phyloP scores from a whole-genome alignment of 306 rosid genomes.

The Arachis stenosperma region DNA sequence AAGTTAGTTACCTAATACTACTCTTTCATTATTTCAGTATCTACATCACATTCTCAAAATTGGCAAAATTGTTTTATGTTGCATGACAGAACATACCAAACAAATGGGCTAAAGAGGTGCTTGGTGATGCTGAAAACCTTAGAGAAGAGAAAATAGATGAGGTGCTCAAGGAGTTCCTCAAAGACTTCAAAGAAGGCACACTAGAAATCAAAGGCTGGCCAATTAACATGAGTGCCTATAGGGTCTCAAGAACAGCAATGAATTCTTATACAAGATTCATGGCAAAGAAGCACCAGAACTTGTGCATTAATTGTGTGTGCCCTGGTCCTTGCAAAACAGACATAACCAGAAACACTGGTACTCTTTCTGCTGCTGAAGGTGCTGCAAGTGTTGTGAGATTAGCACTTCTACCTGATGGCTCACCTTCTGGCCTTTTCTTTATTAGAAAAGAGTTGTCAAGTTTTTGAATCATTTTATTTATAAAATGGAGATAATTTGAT shows the following conservation, averaged over 20 bases:
- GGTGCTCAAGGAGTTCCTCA: constrained; percentile 30
- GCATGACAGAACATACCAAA: neutral
- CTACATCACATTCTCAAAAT: neutral
- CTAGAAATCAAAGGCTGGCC: constrained; percentile 32
- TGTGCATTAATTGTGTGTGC: constrained; percentile 30
- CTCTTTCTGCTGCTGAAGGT: constrained; percentile 26
- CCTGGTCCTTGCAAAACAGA: constrained; percentile 40
- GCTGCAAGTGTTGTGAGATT: constrained; percentile 25
- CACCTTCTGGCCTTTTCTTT: constrained; percentile 34
- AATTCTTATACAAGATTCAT: constrained; percentile 35
- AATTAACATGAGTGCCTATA: neutral
- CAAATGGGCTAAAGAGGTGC: constrained; percentile 40
- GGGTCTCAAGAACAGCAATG: constrained; percentile 32
- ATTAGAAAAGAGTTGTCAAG: neutral
- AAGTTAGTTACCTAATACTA: too few relatives aligned
- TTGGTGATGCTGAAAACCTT: constrained; percentile 28
- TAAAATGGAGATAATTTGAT: too few relatives aligned
- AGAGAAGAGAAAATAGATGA: constrained; percentile 34
- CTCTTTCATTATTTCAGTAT: too few relatives aligned
- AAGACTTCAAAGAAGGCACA: constrained; percentile 31
- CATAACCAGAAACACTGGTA: neutral
- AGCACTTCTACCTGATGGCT: constrained; percentile 18
- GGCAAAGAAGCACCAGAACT: constrained; percentile 7
- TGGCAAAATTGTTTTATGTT: neutral
- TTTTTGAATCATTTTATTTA: neutral